Conservation (phyloP, 257 asterid species). For the Solanum dulcamara region DNA sequence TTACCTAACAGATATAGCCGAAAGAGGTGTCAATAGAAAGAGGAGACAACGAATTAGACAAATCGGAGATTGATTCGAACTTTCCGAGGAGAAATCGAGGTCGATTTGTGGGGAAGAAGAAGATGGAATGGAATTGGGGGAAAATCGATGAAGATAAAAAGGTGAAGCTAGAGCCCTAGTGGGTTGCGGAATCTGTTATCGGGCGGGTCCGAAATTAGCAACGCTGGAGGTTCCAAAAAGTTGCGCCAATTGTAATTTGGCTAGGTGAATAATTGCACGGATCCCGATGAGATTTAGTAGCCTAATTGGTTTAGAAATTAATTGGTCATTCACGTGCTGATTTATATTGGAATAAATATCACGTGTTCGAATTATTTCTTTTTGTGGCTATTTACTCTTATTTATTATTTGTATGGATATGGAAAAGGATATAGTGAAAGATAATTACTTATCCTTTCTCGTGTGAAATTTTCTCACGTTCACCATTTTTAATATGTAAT, state of each 20-base stretch:
- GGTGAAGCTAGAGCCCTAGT: slow-evolving; percentile 1
- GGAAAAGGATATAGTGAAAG: not conserved
- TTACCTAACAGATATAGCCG: not conserved
- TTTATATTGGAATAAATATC: not conserved
- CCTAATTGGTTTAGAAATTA: not conserved
- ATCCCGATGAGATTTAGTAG: not conserved
- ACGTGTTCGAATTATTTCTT: not conserved
- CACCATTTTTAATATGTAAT: not conserved
- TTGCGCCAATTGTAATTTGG: not conserved
- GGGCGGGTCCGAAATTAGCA: slow-evolving; percentile 8
- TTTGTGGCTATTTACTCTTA: not conserved
- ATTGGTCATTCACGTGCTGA: not conserved
- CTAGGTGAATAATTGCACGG: not conserved
- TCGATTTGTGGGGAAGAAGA: slow-evolving; percentile 3
- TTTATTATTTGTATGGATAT: not conserved
- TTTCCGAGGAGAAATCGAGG: not conserved
- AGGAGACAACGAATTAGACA: not conserved
- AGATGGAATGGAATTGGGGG: not conserved
- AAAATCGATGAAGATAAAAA: not conserved
- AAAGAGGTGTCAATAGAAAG: slow-evolving; percentile 9
- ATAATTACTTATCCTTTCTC: not conserved
- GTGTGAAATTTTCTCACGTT: not conserved
- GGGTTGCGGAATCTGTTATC: not conserved
- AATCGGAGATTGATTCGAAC: slow-evolving; percentile 3
- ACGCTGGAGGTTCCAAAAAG: not conserved